Conservation (phyloP, 1,284 basidiomycete species). For the Cystobasidium pallidum region DNA sequence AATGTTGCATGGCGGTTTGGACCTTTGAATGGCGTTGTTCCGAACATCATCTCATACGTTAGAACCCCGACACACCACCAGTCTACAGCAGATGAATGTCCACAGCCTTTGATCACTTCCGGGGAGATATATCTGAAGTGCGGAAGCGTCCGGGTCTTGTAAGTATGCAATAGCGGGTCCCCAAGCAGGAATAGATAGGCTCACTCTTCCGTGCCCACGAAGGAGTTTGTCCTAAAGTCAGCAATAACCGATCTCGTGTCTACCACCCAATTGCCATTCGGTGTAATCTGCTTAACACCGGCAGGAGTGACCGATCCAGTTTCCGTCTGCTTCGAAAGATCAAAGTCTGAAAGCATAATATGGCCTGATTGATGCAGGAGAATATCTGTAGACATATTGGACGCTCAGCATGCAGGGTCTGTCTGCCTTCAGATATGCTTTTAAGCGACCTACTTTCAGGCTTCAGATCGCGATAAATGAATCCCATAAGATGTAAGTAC, state of each 20-base stretch:
- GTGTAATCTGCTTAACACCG: slow-evolving; percentile 81
- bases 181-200: slow-evolving; percentile 45
- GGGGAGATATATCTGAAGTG: slow-evolving; percentile 80
- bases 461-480: slow-evolving; percentile 98
- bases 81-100: slow-evolving; percentile 97
- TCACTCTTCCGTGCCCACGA: slow-evolving; percentile 57
- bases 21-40: slow-evolving; percentile 97
- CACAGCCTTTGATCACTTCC: slow-evolving; percentile 96
- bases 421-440: too few relatives aligned
- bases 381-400: slow-evolving; percentile 78
- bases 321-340: slow-evolving; percentile 92
- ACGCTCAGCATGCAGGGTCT: too few relatives aligned
- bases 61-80: slow-evolving; percentile 89
- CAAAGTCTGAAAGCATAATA: slow-evolving; percentile 99
- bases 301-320: slow-evolving; percentile 76
- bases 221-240: slow-evolving; percentile 96
- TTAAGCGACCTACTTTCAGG: slow-evolving; percentile 90
- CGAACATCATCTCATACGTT: slow-evolving; percentile 94
- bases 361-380: slow-evolving; percentile 98
- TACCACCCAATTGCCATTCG: slow-evolving; percentile 88
- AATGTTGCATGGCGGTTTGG: slow-evolving; percentile 93
- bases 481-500: slow-evolving; percentile 98
- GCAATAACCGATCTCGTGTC: slow-evolving; percentile 97
- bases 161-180: too few relatives aligned
- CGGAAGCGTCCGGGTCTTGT: too few relatives aligned